These are phyloP conservation scores for Alternaria conjuncta DNA, from an alignment of 2,329 filamentous ascomycete species.

Conservation along the genomic window DNA sequence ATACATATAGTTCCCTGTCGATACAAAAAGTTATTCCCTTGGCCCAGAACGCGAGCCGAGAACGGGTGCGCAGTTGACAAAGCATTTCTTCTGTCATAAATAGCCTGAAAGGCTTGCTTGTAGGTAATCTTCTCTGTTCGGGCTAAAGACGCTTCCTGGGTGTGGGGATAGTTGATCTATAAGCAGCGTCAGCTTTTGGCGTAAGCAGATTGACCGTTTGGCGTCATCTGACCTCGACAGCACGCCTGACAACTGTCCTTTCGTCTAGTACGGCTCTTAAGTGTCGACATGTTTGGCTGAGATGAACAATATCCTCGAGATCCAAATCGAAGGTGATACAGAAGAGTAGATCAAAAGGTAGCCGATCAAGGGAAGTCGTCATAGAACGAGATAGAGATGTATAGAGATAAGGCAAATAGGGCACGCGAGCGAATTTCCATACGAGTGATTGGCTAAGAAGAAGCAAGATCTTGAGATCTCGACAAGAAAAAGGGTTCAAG, in stretches of 20 bases:
- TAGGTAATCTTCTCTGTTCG: conserved; percentile 50
- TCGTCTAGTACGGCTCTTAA: conserved; percentile 61
- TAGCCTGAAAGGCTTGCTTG: conserved; percentile 62
- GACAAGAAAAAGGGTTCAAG: background rate
- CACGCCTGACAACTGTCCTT: conserved; percentile 63
- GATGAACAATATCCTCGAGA: conserved; percentile 64
- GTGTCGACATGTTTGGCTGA: conserved; percentile 61
- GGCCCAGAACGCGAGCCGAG: conserved; percentile 64
- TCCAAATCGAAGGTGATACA: conserved; percentile 63
- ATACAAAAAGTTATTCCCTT: conserved; percentile 68
- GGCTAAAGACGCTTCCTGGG: conserved; percentile 55
- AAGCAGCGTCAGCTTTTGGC: conserved; percentile 1
- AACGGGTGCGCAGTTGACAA: conserved; percentile 68
- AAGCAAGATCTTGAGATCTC: background rate
- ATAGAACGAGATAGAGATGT: conserved; percentile 24
- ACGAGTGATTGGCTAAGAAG: background rate
- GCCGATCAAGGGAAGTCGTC: conserved; percentile 47
- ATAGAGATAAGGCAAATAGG: background rate
- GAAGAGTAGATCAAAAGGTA: conserved; percentile 71
- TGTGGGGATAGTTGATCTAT: conserved; percentile 52
- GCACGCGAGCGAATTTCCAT: background rate
- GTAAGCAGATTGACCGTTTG: conserved; percentile 9
- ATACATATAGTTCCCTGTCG: conserved; percentile 70
- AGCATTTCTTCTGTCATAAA: conserved; percentile 67
- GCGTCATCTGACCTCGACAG: conserved; percentile 60